Conservation (phyloP, 176 grass and related monocot genomes). For the Carex cristatella region DNA sequence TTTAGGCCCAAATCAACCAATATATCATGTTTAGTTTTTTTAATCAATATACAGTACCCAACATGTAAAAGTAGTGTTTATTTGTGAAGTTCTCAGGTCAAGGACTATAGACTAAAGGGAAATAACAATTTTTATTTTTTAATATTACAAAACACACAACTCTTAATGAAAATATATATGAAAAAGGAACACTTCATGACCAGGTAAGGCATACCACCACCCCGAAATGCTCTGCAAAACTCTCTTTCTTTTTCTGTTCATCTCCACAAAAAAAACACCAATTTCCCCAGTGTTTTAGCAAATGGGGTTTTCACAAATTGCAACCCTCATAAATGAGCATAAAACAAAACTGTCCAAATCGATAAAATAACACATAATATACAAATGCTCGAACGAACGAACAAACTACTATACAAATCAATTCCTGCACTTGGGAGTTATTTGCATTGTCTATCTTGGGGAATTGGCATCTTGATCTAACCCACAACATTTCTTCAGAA, state of each 20-base stretch:
- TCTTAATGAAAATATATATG: not conserved
- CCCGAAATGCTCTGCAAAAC: slow-evolving; percentile 16
- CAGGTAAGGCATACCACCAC: not conserved
- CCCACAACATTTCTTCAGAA: not conserved
- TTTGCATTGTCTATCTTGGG: not conserved
- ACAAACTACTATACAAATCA: slow-evolving; percentile 16
- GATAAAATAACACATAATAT: slow-evolving; percentile 19
- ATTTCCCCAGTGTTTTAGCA: not conserved
- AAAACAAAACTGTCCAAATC: slow-evolving; percentile 10
- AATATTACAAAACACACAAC: not conserved
- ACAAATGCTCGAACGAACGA: not conserved
- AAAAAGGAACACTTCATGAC: not conserved
- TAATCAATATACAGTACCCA: not conserved
- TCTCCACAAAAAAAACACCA: not conserved
- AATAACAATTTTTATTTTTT: not conserved
- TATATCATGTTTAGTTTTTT: not conserved
- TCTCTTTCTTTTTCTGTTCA: not conserved
- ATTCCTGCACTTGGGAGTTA: slow-evolving; percentile 5
- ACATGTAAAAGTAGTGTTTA: not conserved
- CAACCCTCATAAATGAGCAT: slow-evolving; percentile 14
- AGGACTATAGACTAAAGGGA: not conserved
- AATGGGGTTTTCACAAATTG: not conserved
- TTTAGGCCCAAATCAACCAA: not conserved
- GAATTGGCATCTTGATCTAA: slow-evolving; percentile 3
- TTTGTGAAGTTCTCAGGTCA: not conserved